Percentiles rank a stretch among this genome's conserved stretches.
These are phyloP conservation scores for Raffaelea albimanens DNA, from an alignment of 2,329 filamentous ascomycete species.

Conservation along the genomic window DNA sequence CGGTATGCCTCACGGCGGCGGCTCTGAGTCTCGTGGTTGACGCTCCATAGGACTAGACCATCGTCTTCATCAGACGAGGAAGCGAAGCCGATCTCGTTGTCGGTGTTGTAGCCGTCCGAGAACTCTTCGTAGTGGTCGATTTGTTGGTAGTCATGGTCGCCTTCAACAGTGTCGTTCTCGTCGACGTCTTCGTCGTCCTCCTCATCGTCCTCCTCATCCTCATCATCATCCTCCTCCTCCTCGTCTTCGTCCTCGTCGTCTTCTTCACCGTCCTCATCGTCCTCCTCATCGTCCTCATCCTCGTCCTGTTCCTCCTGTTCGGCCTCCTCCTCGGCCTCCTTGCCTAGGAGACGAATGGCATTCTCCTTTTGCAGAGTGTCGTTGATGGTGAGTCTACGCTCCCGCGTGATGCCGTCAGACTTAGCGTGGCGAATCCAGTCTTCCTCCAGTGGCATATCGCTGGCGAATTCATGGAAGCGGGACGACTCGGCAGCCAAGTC, in stretches of 20 bases:
- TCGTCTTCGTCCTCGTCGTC: slow-evolving; percentile 30
- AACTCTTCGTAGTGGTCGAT: slow-evolving; percentile 40
- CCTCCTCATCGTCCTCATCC: slow-evolving; percentile 38
- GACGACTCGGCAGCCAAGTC: slow-evolving; percentile 46
- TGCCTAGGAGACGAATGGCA: slow-evolving; percentile 71
- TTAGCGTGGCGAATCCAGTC: slow-evolving; percentile 77
- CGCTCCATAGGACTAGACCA: slow-evolving; percentile 52
- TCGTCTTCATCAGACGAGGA: slow-evolving; percentile 61
- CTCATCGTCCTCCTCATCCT: slow-evolving; percentile 40
- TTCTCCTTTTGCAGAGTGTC: slow-evolving; percentile 89
- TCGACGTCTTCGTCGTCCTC: slow-evolving; percentile 22
- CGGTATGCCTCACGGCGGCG: slow-evolving; percentile 5
- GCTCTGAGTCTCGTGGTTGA: slow-evolving; percentile 22
- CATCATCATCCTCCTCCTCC: slow-evolving; percentile 39
- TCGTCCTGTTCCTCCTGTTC: slow-evolving; percentile 62
- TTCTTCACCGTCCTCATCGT: slow-evolving; percentile 18
- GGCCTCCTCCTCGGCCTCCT: slow-evolving; percentile 87
- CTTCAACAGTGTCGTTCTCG: not conserved
- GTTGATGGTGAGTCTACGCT: slow-evolving; percentile 62
- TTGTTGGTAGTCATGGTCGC: slow-evolving; percentile 38
- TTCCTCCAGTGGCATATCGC: slow-evolving; percentile 70
- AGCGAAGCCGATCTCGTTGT: slow-evolving; percentile 59
- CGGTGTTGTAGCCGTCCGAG: slow-evolving; percentile 66
- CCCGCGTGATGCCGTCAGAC: slow-evolving; percentile 43
- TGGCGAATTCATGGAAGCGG: slow-evolving; percentile 86